A percentile compares a stretch with the other conserved stretches of the same genome.
phyloP scores from a whole-genome alignment of 345 rosid species.

The Citrus australasica region DNA sequence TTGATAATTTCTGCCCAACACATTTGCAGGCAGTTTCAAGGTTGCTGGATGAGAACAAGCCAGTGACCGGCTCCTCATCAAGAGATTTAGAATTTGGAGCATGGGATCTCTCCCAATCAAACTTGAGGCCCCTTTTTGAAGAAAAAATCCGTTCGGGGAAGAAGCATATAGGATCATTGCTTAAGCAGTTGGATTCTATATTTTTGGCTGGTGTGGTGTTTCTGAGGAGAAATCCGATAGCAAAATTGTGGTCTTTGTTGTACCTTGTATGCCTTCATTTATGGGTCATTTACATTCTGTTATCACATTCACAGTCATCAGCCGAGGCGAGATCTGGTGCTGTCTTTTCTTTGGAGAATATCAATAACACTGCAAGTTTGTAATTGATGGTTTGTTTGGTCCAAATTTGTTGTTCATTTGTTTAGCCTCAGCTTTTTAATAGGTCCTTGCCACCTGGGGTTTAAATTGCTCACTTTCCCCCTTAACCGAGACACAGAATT shows the following conservation, averaged over 20 bases:
- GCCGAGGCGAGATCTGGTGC: constrained; percentile 60
- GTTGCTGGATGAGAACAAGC: constrained; percentile 65
- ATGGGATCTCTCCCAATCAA: constrained; percentile 51
- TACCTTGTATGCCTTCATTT: constrained; percentile 81
- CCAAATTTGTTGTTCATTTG: background rate
- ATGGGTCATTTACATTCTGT: constrained; percentile 84
- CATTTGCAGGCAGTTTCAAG: constrained; percentile 66
- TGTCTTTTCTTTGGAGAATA: constrained; percentile 63
- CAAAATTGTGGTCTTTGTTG: constrained; percentile 63
- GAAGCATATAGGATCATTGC: constrained; percentile 64
- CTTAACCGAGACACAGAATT: background rate
- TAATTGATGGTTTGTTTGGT: constrained; percentile 4
- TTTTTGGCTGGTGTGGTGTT: constrained; percentile 72
- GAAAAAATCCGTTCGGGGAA: constrained; percentile 66
- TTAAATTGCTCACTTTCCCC: constrained; percentile 7
- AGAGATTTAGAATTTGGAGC: constrained; percentile 67
- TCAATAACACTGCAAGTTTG: constrained; percentile 47
- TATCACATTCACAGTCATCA: constrained; percentile 48
- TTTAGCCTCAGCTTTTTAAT: constrained; percentile 21
- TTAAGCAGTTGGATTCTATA: constrained; percentile 68
- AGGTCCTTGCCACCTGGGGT: constrained; percentile 12
- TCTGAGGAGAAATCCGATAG: constrained; percentile 68
- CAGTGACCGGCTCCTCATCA: constrained; percentile 29
- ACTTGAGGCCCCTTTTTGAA: constrained; percentile 47
- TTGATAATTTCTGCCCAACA: background rate